phyloP scores from a whole-genome alignment of 2,329 filamentous ascomycete species.

The Aspergillus quadricinctus region DNA sequence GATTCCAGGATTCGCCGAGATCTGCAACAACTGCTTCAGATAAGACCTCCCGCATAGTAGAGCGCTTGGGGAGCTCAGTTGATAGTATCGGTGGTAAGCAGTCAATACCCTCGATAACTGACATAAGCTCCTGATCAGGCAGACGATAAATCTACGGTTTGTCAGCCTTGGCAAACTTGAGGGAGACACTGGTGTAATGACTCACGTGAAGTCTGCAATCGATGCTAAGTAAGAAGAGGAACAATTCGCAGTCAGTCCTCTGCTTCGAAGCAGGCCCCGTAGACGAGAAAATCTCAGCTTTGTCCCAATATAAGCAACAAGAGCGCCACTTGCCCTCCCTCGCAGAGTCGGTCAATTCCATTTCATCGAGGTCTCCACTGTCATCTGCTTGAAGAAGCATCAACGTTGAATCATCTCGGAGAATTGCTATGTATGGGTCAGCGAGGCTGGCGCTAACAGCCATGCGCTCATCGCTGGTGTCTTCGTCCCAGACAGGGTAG shows the following conservation, averaged over 20 bases:
- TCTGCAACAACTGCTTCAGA: conserved; percentile 80
- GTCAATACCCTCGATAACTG: conserved; percentile 69
- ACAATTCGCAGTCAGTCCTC: conserved; percentile 46
- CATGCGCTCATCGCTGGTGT: conserved; percentile 70
- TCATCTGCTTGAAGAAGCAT: conserved; percentile 75
- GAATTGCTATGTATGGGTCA: conserved; percentile 78
- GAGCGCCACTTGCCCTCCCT: conserved; percentile 71
- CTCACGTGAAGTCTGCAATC: conserved; percentile 71
- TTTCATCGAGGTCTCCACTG: conserved; percentile 78
- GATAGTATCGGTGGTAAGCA: conserved; percentile 74
- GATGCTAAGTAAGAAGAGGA: conserved; percentile 73
- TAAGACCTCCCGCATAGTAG: conserved; percentile 66
- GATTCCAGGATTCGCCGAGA: conserved; percentile 68
- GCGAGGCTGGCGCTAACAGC: conserved; percentile 77
- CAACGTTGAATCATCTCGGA: conserved; percentile 78
- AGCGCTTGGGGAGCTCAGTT: conserved; percentile 65
- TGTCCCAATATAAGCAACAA: conserved; percentile 77
- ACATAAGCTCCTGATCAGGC: conserved; percentile 68
- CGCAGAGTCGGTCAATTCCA: conserved; percentile 59
- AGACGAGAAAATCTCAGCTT: conserved; percentile 51
- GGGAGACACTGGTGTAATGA: conserved; percentile 12
- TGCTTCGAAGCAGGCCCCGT: conserved; percentile 16
- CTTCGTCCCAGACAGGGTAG: conserved; percentile 86
- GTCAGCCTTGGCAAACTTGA: conserved; percentile 2
- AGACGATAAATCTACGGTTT: conserved; percentile 67